Evolutionary conservation across 495 filamentous ascomycete genomes (phyloP).

Genomic region (Usnea hakonensis): DNA sequence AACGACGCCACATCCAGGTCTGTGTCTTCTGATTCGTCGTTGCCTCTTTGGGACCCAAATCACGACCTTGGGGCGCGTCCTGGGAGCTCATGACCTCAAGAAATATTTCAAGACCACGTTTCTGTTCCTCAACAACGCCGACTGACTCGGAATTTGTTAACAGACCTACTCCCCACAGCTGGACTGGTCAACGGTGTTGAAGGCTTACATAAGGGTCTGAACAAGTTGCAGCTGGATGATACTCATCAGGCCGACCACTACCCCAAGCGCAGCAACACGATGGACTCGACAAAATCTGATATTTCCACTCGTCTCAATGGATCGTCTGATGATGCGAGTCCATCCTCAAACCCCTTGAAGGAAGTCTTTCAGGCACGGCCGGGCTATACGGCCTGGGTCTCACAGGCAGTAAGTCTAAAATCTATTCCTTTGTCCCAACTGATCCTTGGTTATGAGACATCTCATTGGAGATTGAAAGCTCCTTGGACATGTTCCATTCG

Average conservation of each 20-base stretch:
- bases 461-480: too few species aligned
- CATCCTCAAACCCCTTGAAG: conserved; percentile 38
- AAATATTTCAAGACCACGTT: too few species aligned
- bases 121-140: too few species aligned
- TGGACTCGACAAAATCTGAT: conserved; percentile 50
- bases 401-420: too few species aligned
- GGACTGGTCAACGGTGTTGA: conserved; percentile 58
- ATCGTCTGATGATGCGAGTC: conserved; percentile 40
- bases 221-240: conserved; percentile 50
- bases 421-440: too few species aligned
- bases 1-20: conserved; percentile 66
- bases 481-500: too few species aligned
- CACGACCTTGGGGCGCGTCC: too few species aligned
- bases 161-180: conserved; percentile 37
- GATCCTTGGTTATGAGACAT: too few species aligned
- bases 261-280: conserved; percentile 50
- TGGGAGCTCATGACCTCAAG: too few species aligned
- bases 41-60: too few species aligned
- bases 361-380: conserved; percentile 70
- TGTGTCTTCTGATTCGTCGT: conserved; percentile 25
- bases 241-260: conserved; percentile 34
- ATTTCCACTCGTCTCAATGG: conserved; percentile 21
- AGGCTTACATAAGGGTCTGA: conserved; percentile 56
- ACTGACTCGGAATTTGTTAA: too few species aligned
- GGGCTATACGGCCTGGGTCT: conserved; percentile 97